Conservation (phyloP, 2,329 filamentous ascomycete species). For the Cladorrhinum sp. region DNA sequence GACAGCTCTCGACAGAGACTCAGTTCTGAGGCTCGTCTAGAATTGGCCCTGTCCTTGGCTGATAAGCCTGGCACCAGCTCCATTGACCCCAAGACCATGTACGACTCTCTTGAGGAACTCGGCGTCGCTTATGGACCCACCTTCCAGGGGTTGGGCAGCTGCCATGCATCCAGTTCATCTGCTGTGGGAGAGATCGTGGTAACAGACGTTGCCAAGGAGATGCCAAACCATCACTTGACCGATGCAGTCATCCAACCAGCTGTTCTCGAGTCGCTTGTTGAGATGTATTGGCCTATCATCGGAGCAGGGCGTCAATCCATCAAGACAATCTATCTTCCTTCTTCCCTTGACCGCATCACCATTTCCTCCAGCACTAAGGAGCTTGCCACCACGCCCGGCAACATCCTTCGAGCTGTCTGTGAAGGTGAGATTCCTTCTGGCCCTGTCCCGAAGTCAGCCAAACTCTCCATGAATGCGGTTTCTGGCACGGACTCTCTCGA, state of each 20-base stretch:
- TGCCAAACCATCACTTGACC: conserved; percentile 37
- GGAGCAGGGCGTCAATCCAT: conserved; percentile 30
- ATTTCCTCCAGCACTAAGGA: conserved; percentile 34
- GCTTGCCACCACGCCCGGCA: conserved; percentile 30
- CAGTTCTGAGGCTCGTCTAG: conserved; percentile 31
- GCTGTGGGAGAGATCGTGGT: conserved; percentile 36
- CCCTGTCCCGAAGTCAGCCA: conserved; percentile 34
- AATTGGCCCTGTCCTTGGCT: conserved; percentile 32
- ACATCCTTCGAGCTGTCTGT: conserved; percentile 36
- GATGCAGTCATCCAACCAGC: conserved; percentile 37
- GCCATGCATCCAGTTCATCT: conserved; percentile 36
- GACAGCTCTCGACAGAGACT: conserved; percentile 35
- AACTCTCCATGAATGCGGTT: conserved; percentile 37
- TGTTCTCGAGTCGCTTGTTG: conserved; percentile 40
- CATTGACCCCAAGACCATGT: conserved; percentile 40
- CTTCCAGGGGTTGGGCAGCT: conserved; percentile 50
- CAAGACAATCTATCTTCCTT: conserved; percentile 42
- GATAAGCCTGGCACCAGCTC: conserved; percentile 29
- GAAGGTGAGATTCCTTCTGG: conserved; percentile 31
- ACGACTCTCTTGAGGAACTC: conserved; percentile 42
- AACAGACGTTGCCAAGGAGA: conserved; percentile 38
- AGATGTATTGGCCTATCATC: conserved; percentile 41
- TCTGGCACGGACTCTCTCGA: conserved; percentile 29
- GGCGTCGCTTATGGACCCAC: conserved; percentile 50
- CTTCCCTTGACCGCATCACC: conserved; percentile 38